phyloP scores from a whole-genome alignment of 2,329 filamentous ascomycete species.

The Nemania sp. region DNA sequence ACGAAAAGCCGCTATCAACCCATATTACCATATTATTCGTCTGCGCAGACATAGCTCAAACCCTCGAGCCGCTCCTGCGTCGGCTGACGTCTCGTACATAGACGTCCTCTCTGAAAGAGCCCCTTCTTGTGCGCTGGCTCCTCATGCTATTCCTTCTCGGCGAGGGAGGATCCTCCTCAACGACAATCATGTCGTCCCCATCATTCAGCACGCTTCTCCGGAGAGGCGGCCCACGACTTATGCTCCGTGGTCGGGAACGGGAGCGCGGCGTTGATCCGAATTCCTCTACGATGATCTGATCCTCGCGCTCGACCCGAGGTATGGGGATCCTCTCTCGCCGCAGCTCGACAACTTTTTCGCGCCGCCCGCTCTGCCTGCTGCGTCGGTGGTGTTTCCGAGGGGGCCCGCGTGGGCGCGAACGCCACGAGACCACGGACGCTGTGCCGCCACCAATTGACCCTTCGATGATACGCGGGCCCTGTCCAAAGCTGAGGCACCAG shows the following conservation, averaged over 20 bases:
- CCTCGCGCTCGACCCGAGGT: slow-evolving; percentile 25
- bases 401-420: slow-evolving; percentile 30
- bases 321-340: slow-evolving; percentile 28
- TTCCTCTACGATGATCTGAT: slow-evolving; percentile 41
- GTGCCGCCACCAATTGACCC: slow-evolving; percentile 38
- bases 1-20: too few species aligned
- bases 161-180: slow-evolving; percentile 43
- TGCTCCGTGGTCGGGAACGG: slow-evolving; percentile 14
- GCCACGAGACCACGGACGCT: slow-evolving; percentile 38
- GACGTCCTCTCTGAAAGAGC: slow-evolving; percentile 38
- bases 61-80: slow-evolving; percentile 39
- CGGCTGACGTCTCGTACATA: slow-evolving; percentile 40
- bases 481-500: slow-evolving; percentile 37
- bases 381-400: slow-evolving; percentile 17
- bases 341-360: slow-evolving; percentile 39
- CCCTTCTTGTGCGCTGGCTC: slow-evolving; percentile 31
- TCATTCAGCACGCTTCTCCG: slow-evolving; percentile 27
- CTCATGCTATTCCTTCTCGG: slow-evolving; percentile 35
- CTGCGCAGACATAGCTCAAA: slow-evolving; percentile 23
- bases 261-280: slow-evolving; percentile 13
- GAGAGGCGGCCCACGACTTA: slow-evolving; percentile 28
- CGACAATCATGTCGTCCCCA: slow-evolving; percentile 45
- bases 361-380: slow-evolving; percentile 21
- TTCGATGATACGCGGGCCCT: slow-evolving; percentile 33
- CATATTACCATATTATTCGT: not conserved